Evolutionary conservation across 1,284 basidiomycete genomes (phyloP), one percentile per base, ranked within the genome.

Genomic region (Puccinia triticina): DNA sequence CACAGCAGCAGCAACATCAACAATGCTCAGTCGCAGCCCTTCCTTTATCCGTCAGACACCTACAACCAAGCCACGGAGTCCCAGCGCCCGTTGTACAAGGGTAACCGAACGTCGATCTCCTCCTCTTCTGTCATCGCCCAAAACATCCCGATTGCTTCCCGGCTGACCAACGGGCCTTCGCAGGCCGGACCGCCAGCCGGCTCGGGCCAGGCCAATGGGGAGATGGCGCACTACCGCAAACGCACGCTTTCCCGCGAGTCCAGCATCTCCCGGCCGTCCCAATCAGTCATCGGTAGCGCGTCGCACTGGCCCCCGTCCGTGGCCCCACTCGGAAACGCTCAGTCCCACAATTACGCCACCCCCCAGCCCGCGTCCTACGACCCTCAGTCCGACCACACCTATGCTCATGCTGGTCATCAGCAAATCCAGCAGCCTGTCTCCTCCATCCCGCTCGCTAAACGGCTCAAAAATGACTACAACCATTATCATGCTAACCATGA

Each of bases 381-480:
- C 29, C 59, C 29, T 16, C 59, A 61, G 29, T 18, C n/a, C 46
- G 37, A 53, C 46, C 43, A 69, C 40, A 46, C 29, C 1, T 16
- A 26, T 18, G 8, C 48, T 21, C 69, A 48, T 50, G 23, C n/a
- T 21, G n/a, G 7, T 29, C 48, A 66, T n/a, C 26, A 26, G 18
- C 43, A 48, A 71, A 43, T 18, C 21, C 43, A 43, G 12, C 43
- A 57, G 23, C 53, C 48, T 57, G 1, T 18, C 1, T 74, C 50
- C 1, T 55, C 72, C 2, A 14, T 74, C 26, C 72, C 72, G 1
- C 53, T 74, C 10, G 72, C 72, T 23, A 74, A 74, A 74, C 48
- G 72, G 32, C 72, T 74, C 53, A 74, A 74, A 53, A 57, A n/a
- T 50, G 72, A 74, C 32, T 57, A 23, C n/a, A 48, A 34, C n/a